A percentile compares a stretch with the other conserved stretches of the same genome.
phyloP scores from a whole-genome alignment of 225 moss, liverwort and hornwort genomes.

The Thuidium tamariscinum region DNA sequence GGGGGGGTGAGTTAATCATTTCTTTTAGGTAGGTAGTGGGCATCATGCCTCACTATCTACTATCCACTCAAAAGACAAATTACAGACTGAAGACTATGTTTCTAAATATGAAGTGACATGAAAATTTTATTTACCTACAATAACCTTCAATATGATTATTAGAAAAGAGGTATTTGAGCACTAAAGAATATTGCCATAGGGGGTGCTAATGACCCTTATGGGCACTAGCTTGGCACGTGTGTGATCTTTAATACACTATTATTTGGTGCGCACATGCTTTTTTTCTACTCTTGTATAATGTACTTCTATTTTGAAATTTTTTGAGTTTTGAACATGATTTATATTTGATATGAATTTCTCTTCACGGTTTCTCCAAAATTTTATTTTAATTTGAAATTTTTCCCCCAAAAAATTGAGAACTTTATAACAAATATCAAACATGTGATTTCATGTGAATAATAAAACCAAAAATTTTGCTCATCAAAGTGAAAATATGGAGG shows the following conservation, averaged over 20 bases:
- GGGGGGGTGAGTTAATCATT: no score
- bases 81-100: no score
- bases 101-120: accelerated
- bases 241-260: neutral
- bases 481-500: accelerated
- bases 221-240: accelerated
- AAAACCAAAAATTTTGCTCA: neutral
- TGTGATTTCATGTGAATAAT: neutral
- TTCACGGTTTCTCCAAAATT: neutral
- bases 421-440: neutral
- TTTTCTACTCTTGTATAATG: neutral
- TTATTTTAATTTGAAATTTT: neutral
- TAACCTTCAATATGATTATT: no score
- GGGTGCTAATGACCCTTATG: accelerated
- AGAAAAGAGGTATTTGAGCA: neutral
- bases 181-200: neutral
- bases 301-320: accelerated
- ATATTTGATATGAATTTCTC: no score
- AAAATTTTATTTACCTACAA: no score
- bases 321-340: neutral
- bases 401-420: accelerated
- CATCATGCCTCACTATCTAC: no score
- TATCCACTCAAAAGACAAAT: no score
- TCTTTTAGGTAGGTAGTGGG: no score
- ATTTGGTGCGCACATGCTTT: neutral